phyloP scores from a whole-genome alignment of 768 basidiomycete genomes.

The Kwoniella mangroviensis region DNA sequence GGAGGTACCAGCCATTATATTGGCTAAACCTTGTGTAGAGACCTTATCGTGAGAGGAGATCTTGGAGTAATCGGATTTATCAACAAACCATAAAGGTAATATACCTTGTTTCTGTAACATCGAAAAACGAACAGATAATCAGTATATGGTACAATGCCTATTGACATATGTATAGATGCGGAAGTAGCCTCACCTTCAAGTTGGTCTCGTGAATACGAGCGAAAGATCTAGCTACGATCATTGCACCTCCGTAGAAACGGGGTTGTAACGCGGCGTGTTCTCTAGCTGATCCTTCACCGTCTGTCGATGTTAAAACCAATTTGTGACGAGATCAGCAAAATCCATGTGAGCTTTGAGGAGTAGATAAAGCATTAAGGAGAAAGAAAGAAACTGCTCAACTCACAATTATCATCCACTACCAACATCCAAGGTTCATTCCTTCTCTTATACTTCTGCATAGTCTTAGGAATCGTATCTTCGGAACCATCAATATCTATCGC shows the following conservation, averaged over 20 bases:
- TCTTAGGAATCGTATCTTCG: constrained; percentile 80
- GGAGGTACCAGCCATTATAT: constrained; percentile 60
- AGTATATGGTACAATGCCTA: not conserved
- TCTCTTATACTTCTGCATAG: constrained; percentile 87
- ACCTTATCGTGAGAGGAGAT: constrained; percentile 79
- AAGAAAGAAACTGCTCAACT: constrained; percentile 15
- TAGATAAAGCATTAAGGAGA: too few relatives aligned
- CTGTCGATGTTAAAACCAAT: constrained; percentile 30
- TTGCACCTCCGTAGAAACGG: constrained; percentile 85
- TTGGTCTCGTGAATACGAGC: constrained; percentile 99
- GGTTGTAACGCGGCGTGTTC: constrained; percentile 98
- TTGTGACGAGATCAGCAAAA: not conserved
- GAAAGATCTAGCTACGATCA: constrained; percentile 91
- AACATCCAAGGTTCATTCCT: constrained; percentile 87
- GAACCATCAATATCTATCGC: constrained; percentile 74
- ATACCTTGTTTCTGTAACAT: constrained; percentile 87
- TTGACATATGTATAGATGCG: not conserved
- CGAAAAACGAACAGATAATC: not conserved
- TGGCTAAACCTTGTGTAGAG: constrained; percentile 79
- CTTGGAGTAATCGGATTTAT: constrained; percentile 81
- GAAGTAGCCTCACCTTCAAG: constrained; percentile 69
- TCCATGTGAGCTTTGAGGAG: too few relatives aligned
- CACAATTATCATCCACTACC: constrained; percentile 77
- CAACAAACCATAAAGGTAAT: constrained; percentile 88
- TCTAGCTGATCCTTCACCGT: constrained; percentile 95